Evolutionary conservation across 2,329 filamentous ascomycete species (phyloP), one percentile per base, ranked within the genome.

Genomic region (Diplocarpon mali): DNA sequence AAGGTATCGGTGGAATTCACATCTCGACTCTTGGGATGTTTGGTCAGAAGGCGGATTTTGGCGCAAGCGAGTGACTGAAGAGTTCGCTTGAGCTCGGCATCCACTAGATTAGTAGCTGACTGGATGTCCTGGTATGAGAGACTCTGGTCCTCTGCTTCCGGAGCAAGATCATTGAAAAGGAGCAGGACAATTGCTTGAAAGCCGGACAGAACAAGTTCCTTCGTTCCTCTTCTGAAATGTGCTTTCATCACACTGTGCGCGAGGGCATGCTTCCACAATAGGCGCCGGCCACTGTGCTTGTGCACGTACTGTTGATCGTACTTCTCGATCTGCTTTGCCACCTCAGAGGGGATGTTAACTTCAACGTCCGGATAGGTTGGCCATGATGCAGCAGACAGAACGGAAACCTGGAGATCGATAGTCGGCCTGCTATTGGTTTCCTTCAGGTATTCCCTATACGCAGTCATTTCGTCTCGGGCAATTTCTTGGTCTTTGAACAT

Each of bases 401-500:
- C 83, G 65, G 80, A 94, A 56, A 96, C 92, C 49, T 78, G 78
- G 13, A 96, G 71, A 61, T 92, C 85, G 35, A 95, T 63, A 1
- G 67, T 62, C 5, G 71, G 63, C 46, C 71, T 76, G 32, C 56
- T 35, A 16, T 29, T 54, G 28, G 75, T 72, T 50, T 76, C 72
- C 38, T 75, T 67, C 5, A 60, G 49, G 7, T 64, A 88, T 63
- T 65, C 73, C 63, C 83, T 92, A 67, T 94, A 98, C 0, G 83
- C 78, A n/a, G 74, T 67, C 83, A 96, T 94, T 61, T 96, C 90
- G 57, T 96, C 92, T 49, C 84, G 83, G 11, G 85, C 85, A 15
- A 95, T 73, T 60, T 95, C 89, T 64, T 96, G 87, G 59, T 99
- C 92, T 64, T 94, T 95, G 70, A 99, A 98, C 92, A 99, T 99